A percentile compares a stretch with the other conserved stretches of the same genome.
phyloP scores from a whole-genome alignment of 1,284 basidiomycete species.

The Pyrrhoderma noxium region DNA sequence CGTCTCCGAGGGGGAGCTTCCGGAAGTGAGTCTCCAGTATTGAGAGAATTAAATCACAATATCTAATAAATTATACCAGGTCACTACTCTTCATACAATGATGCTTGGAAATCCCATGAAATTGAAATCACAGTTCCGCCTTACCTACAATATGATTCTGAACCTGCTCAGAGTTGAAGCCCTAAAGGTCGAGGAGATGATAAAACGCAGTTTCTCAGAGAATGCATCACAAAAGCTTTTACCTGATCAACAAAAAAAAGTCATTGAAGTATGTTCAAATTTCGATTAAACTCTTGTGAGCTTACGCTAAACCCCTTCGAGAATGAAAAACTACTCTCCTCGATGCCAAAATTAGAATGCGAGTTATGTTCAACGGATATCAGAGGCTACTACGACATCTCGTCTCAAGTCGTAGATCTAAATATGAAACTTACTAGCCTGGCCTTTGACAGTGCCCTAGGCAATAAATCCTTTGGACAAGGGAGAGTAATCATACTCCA shows the following conservation, averaged over 20 bases:
- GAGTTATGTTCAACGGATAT: constrained; percentile 66
- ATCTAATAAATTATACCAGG: constrained; percentile 38
- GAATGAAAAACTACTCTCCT: constrained; percentile 70
- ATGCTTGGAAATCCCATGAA: constrained; percentile 90
- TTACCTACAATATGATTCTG: constrained; percentile 99
- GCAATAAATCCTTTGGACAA: constrained; percentile 57
- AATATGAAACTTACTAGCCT: constrained; percentile 65
- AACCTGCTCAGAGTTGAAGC: constrained; percentile 96
- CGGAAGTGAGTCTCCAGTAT: constrained; percentile 56
- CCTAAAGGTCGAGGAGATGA: constrained; percentile 97
- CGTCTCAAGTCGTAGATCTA: constrained; percentile 53
- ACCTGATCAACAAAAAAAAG: constrained; percentile 88
- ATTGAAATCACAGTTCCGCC: constrained; percentile 92
- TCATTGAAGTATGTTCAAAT: constrained; percentile 59
- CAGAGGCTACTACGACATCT: constrained; percentile 72
- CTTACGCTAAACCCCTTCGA: constrained; percentile 26
- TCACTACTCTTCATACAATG: constrained; percentile 76
- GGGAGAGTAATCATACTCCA: constrained; percentile 83
- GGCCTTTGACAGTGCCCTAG: constrained; percentile 57
- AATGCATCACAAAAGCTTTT: constrained; percentile 90
- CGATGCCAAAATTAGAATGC: constrained; percentile 65
- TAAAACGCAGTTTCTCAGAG: constrained; percentile 98
- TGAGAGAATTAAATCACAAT: constrained; percentile 12
- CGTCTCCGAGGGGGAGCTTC: constrained; percentile 76
- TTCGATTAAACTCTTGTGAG: background rate